phyloP scores from a whole-genome alignment of 805 yeast species.

The Teunomyces cretensis region DNA sequence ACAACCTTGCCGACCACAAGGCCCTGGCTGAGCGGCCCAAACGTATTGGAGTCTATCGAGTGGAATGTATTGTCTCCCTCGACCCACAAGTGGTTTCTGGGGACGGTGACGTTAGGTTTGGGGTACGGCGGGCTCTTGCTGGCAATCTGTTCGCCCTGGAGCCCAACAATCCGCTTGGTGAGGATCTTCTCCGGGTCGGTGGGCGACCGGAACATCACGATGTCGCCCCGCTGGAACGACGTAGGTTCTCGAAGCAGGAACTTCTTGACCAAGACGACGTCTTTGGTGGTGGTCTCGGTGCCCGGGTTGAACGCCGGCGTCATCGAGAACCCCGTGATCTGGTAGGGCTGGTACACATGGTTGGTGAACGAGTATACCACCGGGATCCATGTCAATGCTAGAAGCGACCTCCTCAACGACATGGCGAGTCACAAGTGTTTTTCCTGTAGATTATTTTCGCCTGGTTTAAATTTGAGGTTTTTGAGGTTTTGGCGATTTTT shows the following conservation, averaged over 20 bases:
- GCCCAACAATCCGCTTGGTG: conserved; percentile 76
- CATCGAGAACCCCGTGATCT: conserved; percentile 83
- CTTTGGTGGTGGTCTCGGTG: conserved; percentile 43
- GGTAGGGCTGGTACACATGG: conserved; percentile 69
- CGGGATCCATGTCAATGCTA: conserved; percentile 67
- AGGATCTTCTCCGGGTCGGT: conserved; percentile 71
- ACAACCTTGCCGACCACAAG: conserved; percentile 76
- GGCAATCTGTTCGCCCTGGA: conserved; percentile 65
- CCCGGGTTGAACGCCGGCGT: conserved; percentile 83
- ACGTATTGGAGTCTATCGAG: conserved; percentile 80
- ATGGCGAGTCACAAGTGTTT: neutral
- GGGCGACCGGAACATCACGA: conserved; percentile 77
- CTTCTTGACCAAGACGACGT: conserved; percentile 71
- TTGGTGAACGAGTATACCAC: conserved; percentile 68
- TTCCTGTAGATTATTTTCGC: neutral
- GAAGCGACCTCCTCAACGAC: conserved; percentile 22
- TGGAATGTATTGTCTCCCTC: conserved; percentile 86
- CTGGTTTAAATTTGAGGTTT: too few species aligned
- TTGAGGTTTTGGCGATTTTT: too few species aligned
- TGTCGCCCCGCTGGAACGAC: conserved; percentile 58
- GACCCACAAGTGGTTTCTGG: conserved; percentile 86
- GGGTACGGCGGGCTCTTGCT: conserved; percentile 68
- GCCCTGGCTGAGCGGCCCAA: conserved; percentile 86
- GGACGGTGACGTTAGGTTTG: conserved; percentile 57
- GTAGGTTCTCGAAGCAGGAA: conserved; percentile 48